phyloP scores from a whole-genome alignment of 306 rosid genomes.

The Corylus heterophylla region DNA sequence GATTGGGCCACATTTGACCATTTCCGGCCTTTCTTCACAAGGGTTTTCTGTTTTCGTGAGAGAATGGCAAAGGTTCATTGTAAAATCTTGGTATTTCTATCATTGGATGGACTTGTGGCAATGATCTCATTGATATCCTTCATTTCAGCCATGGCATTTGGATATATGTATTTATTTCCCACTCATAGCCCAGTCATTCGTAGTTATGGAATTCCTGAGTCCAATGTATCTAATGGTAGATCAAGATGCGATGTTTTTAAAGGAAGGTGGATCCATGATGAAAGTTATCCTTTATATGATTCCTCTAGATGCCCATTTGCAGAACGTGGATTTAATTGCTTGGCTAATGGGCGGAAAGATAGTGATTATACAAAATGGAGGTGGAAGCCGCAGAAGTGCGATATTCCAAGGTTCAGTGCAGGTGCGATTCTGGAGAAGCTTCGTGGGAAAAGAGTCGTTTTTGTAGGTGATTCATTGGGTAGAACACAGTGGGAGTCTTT shows the following conservation, averaged over 20 bases:
- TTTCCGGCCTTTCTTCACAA: slow-evolving; percentile 39
- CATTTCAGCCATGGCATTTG: slow-evolving; percentile 47
- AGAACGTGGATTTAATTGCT: slow-evolving; percentile 78
- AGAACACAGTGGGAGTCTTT: slow-evolving; percentile 97
- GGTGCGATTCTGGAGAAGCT: slow-evolving; percentile 49
- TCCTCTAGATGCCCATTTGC: slow-evolving; percentile 72
- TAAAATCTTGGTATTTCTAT: slow-evolving; percentile 40
- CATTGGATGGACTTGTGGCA: slow-evolving; percentile 52
- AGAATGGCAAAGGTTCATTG: slow-evolving; percentile 45
- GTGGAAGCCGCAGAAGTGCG: slow-evolving; percentile 79
- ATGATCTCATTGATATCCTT: slow-evolving; percentile 54
- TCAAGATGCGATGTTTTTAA: slow-evolving; percentile 60
- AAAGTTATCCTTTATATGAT: slow-evolving; percentile 76
- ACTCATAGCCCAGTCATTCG: slow-evolving; percentile 26
- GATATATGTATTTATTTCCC: slow-evolving; percentile 53
- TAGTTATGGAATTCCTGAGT: slow-evolving; percentile 34
- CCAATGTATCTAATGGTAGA: slow-evolving; percentile 29
- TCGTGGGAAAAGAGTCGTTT: slow-evolving; percentile 78
- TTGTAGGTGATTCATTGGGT: slow-evolving; percentile 89
- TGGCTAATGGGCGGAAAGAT: slow-evolving; percentile 76
- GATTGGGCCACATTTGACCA: slow-evolving; percentile 41
- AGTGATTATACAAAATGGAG: slow-evolving; percentile 70
- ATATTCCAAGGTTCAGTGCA: slow-evolving; percentile 69
- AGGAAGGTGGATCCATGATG: slow-evolving; percentile 77
- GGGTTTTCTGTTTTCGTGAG: slow-evolving; percentile 40